Base-by-base conservation (phyloP, 1,284 basidiomycete genomes). In the Heterobasidion annosum region DNA sequence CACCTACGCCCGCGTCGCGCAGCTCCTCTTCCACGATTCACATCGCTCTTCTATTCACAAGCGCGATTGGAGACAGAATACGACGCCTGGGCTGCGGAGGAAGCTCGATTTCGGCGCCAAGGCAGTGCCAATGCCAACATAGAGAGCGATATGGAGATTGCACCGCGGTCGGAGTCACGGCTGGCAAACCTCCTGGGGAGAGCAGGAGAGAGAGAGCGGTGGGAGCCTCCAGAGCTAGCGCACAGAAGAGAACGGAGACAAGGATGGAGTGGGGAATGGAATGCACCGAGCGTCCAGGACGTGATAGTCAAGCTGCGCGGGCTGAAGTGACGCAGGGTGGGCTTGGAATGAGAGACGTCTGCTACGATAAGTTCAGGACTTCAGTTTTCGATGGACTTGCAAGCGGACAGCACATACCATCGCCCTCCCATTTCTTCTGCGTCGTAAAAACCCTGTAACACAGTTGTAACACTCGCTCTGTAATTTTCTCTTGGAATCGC, bases 211-310 rank as follows among this genome's bases (percentile, higher is more conserved):
- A 40, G 37, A 5, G 37, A 40, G 37, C 10, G 37, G 37, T n/a
- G 10, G 37, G 37, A 40, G 10, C 12, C n/a, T 7, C 37, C 37
- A 12, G 37, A 40, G 37, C n/a, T 40, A 6, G 37, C 37, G 37
- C 54, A 54, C 33, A 58, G 58, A 32, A 54, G 51, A 5, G 56
- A 59, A 50, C 52, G 53, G 32, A 51, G 56, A 19, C 56, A 56
- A 33, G 54, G 59, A 3, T 60, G 59, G 59, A 60, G 56, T n/a
- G 56, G 58, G 18, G 59, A 59, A 42, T 57, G 59, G 59, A 60
- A 59, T 46, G 56, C 52, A 10, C 52, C 35, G 32, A 59, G 45
- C 54, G 57, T 60, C 33, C 52, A 57, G 43, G 58, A 57, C 12
- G 56, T 61, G 2, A 56, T 57, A 13, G 52, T 50, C 15, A 56